Conservation (phyloP, 495 filamentous ascomycete genomes). For the Tuber melanosporum region DNA sequence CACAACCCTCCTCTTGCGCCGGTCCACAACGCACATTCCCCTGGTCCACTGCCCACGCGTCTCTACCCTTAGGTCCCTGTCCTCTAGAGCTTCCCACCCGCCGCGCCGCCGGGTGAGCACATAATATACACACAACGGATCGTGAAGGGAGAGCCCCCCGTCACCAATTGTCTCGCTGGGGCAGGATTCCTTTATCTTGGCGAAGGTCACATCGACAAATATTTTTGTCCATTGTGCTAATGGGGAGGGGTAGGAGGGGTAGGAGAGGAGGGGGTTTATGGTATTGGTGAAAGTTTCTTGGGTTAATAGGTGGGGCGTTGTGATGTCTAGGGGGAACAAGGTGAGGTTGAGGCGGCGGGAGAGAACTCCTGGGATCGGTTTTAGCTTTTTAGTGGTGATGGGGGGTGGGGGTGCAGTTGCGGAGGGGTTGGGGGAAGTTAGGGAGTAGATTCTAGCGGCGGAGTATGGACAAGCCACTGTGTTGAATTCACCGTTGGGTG, state of each 20-base stretch:
- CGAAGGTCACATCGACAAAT: constrained; percentile 71
- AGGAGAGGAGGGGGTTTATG: constrained; percentile 47
- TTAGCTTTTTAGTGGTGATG: constrained; percentile 47
- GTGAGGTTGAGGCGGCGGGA: constrained; percentile 61
- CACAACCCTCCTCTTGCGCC: constrained; percentile 56
- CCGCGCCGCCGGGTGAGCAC: constrained; percentile 51
- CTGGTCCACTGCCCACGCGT: constrained; percentile 87
- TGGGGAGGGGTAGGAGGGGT: constrained; percentile 54
- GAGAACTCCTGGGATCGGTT: constrained; percentile 61
- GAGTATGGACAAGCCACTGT: constrained; percentile 74
- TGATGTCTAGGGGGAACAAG: constrained; percentile 86
- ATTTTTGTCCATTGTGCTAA: constrained; percentile 74
- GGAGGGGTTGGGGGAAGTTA: constrained; percentile 70
- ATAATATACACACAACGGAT: constrained; percentile 85
- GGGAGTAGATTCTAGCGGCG: constrained; percentile 78
- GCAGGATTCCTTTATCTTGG: constrained; percentile 60
- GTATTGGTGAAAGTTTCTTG: constrained; percentile 54
- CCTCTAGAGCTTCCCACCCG: constrained; percentile 44
- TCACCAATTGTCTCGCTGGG: constrained; percentile 51
- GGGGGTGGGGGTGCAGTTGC: constrained; percentile 46
- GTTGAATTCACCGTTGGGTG: constrained; percentile 79
- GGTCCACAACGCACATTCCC: constrained; percentile 81
- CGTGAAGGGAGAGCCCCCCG: constrained; percentile 68
- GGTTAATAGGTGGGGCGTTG: constrained; percentile 63
- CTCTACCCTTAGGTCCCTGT: constrained; percentile 76